phyloP scores from a whole-genome alignment of 306 rosid genomes.

The Gillenia trifoliata region DNA sequence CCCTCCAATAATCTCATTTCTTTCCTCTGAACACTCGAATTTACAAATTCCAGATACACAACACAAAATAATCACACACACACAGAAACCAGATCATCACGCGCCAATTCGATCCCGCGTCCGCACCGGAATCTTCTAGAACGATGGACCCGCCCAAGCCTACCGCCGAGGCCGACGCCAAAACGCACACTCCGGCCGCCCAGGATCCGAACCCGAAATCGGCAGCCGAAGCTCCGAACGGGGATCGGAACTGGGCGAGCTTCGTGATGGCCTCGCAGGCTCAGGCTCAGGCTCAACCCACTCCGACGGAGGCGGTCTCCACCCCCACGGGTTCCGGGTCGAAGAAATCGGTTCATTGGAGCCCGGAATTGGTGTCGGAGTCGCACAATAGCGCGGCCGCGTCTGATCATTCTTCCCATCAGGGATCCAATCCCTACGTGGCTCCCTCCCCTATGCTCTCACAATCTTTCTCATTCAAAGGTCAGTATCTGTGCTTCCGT shows the following conservation, averaged over 20 bases:
- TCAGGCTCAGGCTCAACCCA: background rate
- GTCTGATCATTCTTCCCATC: constrained; percentile 23
- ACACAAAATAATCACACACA: background rate
- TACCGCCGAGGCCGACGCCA: constrained; percentile 15
- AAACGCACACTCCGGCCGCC: background rate
- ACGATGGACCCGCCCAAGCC: constrained; percentile 50
- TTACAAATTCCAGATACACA: background rate
- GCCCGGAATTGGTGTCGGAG: constrained; percentile 70
- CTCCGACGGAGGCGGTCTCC: constrained; percentile 4
- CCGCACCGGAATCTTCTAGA: background rate
- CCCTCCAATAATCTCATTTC: background rate
- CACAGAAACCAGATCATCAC: background rate
- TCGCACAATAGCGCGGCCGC: constrained; percentile 20
- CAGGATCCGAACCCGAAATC: constrained; percentile 18
- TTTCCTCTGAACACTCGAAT: background rate
- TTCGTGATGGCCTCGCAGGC: constrained; percentile 34
- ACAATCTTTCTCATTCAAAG: constrained; percentile 42
- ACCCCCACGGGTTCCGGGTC: constrained; percentile 21
- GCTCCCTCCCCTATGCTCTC: constrained; percentile 28
- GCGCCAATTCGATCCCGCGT: constrained; percentile 2
- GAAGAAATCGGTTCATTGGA: constrained; percentile 83
- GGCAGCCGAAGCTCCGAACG: constrained; percentile 17
- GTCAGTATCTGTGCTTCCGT: constrained; percentile 28
- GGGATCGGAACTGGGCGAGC: constrained; percentile 26
- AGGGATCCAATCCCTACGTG: constrained; percentile 28